Base-by-base conservation (phyloP, 1,284 basidiomycete species). In the Acaromyces ingoldii region DNA sequence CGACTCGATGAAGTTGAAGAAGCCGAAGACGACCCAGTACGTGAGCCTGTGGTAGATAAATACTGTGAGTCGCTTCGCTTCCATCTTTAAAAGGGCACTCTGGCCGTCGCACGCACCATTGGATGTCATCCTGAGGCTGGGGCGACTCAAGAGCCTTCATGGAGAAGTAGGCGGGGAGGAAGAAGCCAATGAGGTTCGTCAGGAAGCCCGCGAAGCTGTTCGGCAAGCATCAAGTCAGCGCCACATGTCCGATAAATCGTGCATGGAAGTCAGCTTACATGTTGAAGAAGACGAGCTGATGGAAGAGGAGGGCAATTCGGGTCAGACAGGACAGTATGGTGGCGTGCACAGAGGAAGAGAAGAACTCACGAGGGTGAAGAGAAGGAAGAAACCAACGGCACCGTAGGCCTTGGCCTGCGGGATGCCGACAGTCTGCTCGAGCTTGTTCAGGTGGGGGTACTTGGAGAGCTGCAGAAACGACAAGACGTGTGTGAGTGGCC, bases 361-460 rank as follows among this genome's bases (percentile, higher is more conserved):
- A 29, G 31, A 25, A 63, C 63, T 55, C 55, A 73, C 68, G 30
- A 74, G 50, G 45, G 70, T 69, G 63, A 78, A 74, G 74, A 91
- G 77, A 51, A 80, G 68, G 59, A 85, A 80, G 60, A 82, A 81
- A 56, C 87, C 89, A 66, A 96, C 78, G 68, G 88, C 89, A 61
- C 85, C 82, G 78, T 93, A 92, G 17, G 89, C 83, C 83, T 97
- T 97, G 19, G 22, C 42, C 22, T 45, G 42, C 68, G 93, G 92
- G 39, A 97, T 80, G 72, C 89, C 86, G 5, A 90, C 92, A 77
- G 86, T 86, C 76, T 87, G 82, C 81, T 98, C 92, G 67, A 96
- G 77, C 71, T 83, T 64, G 65, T 63, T 63, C 15, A 65, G 55
- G 41, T 60, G 57, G 30, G 91, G 88, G 80, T 92, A 96, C 82